A percentile compares a stretch with the other conserved stretches of the same genome.
These are phyloP conservation scores for Candida sanyaensis DNA, from an alignment of 1,139 yeast genomes.

Conservation along the genomic window DNA sequence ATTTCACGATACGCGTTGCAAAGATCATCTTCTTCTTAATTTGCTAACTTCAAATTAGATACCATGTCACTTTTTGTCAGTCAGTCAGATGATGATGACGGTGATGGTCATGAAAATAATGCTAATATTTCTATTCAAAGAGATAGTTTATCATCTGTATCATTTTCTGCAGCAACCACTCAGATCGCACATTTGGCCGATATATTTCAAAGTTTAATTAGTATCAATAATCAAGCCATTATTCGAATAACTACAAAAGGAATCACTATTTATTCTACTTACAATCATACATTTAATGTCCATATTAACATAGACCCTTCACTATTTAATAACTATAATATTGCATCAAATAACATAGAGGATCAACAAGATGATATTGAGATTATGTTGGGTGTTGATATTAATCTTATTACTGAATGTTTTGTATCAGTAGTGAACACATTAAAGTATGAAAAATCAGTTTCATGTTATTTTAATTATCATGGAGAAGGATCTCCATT, in stretches of 20 bases:
- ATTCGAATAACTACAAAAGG: conserved; percentile 36
- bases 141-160: neutral
- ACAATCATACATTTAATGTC: conserved; percentile 40
- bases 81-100: conserved; percentile 8
- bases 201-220: conserved; percentile 33
- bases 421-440: conserved; percentile 27
- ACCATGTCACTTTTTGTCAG: conserved; percentile 4
- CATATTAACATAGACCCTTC: conserved; percentile 39
- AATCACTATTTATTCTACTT: conserved; percentile 35
- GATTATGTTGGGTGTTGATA: conserved; percentile 40
- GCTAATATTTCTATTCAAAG: neutral
- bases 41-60: neutral
- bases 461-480: conserved; percentile 41
- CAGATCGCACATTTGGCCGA: conserved; percentile 44
- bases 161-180: conserved; percentile 39
- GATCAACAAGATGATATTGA: conserved; percentile 17
- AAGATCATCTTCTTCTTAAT: neutral
- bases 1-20: neutral
- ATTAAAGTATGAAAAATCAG: conserved; percentile 16
- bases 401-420: conserved; percentile 35
- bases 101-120: too few species aligned
- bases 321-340: conserved; percentile 32
- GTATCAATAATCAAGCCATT: conserved; percentile 37
- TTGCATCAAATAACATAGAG: conserved; percentile 16
- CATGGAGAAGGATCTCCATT: conserved; percentile 66